phyloP scores from a whole-genome alignment of 129 eudicot species.

The carrot (Daucus carota) region DNA sequence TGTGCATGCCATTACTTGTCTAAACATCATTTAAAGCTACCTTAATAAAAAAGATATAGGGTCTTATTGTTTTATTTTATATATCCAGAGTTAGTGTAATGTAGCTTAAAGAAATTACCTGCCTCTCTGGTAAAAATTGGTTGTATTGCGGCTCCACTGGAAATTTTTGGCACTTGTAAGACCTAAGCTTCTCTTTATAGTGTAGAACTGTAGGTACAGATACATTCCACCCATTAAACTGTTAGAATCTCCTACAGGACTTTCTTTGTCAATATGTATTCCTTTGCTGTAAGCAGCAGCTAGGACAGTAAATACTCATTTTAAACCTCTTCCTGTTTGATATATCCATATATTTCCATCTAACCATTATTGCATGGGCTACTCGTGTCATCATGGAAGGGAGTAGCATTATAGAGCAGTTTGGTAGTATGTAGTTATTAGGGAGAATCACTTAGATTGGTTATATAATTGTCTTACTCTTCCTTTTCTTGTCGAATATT shows the following conservation, averaged over 20 bases:
- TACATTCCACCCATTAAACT: background rate
- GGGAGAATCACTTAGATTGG: background rate
- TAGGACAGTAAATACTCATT: background rate
- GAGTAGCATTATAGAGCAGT: background rate
- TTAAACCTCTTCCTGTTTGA: background rate
- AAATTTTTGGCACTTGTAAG: background rate
- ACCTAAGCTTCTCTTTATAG: background rate
- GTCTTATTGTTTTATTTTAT: background rate
- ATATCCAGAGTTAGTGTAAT: background rate
- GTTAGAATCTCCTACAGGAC: background rate
- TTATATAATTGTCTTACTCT: background rate
- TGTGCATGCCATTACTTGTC: background rate
- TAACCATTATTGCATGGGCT: background rate
- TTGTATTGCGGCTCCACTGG: background rate
- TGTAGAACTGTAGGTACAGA: background rate
- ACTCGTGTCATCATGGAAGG: background rate
- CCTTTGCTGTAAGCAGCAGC: background rate
- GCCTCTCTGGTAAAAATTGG: background rate
- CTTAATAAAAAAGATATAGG: background rate
- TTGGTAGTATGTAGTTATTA: background rate
- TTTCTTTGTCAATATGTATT: background rate
- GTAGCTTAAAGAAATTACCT: background rate
- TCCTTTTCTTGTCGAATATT: background rate
- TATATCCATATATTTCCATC: background rate
- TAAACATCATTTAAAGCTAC: background rate